Evolutionary conservation across 495 filamentous ascomycete genomes (phyloP).

Genomic region (Aspergillus mulundensis): DNA sequence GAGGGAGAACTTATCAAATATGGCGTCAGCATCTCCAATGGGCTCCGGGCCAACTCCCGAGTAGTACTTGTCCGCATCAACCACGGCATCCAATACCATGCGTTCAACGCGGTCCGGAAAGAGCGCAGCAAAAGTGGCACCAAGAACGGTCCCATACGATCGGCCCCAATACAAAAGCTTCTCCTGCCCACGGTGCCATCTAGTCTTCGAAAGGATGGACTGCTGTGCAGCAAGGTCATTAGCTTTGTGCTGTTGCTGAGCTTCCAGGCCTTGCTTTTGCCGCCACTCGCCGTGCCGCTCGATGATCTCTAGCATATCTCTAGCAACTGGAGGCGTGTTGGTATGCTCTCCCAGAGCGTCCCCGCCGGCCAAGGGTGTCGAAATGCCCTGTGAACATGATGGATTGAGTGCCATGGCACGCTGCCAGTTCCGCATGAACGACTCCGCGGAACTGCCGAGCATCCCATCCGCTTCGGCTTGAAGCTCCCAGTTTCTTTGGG

Average conservation of each 20-base stretch:
- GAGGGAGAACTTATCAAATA: constrained; percentile 42
- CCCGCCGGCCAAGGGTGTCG: constrained; percentile 18
- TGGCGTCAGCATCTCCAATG: constrained; percentile 46
- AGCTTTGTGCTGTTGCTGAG: constrained; percentile 27
- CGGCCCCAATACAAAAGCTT: constrained; percentile 61
- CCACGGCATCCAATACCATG: constrained; percentile 51
- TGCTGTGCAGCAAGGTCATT: constrained; percentile 29
- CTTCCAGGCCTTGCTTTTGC: constrained; percentile 26
- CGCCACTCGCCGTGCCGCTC: constrained; percentile 48
- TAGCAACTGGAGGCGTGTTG: constrained; percentile 44
- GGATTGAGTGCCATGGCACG: constrained; percentile 40
- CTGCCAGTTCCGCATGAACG: constrained; percentile 46
- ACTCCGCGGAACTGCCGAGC: constrained; percentile 31
- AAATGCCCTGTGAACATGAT: constrained; percentile 32
- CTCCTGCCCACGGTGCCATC: constrained; percentile 35
- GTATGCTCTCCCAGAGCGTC: constrained; percentile 44
- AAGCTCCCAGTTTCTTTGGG: constrained; percentile 38
- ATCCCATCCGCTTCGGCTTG: constrained; percentile 40
- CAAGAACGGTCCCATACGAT: constrained; percentile 66
- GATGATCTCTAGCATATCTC: constrained; percentile 49
- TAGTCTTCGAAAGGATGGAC: constrained; percentile 23
- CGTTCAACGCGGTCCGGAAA: constrained; percentile 49
- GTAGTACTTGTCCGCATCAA: constrained; percentile 47
- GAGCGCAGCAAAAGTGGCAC: constrained; percentile 52
- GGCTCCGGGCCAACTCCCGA: constrained; percentile 36